Evolutionary conservation across 768 basidiomycete species (phyloP).

Genomic region (Bullera alba): DNA sequence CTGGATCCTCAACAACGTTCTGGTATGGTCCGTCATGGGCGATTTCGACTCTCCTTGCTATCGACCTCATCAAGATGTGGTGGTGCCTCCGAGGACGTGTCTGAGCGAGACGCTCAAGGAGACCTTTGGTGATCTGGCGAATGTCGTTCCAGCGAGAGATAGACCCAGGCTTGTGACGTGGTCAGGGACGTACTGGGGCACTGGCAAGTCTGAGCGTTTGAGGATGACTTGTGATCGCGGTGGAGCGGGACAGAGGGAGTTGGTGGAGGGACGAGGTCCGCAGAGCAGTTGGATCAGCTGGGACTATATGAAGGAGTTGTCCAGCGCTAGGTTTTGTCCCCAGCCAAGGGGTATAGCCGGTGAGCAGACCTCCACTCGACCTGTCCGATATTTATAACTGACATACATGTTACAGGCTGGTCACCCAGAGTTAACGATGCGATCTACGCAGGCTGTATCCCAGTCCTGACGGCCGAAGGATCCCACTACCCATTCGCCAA

Average conservation of each 20-base stretch:
- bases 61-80: constrained; percentile 44
- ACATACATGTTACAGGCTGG: constrained; percentile 46
- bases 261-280: constrained; percentile 29
- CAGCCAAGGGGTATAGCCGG: constrained; percentile 42
- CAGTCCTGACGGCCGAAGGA: constrained; percentile 48
- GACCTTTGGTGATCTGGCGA: constrained; percentile 26
- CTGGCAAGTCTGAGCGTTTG: constrained; percentile 38
- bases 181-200: constrained; percentile 46
- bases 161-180: constrained; percentile 37
- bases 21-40: constrained; percentile 45
- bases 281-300: constrained; percentile 34
- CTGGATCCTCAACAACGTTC: constrained; percentile 35
- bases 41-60: constrained; percentile 46
- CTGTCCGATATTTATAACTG: neutral
- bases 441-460: constrained; percentile 50
- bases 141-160: constrained; percentile 33
- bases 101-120: constrained; percentile 26
- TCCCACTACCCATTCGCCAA: constrained; percentile 47
- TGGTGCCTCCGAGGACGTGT: constrained; percentile 45
- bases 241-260: constrained; percentile 25
- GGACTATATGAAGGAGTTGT: constrained; percentile 43
- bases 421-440: constrained; percentile 47
- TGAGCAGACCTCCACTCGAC: constrained; percentile 16
- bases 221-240: constrained; percentile 39
- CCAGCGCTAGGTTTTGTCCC: constrained; percentile 41